Percentiles rank a stretch among this genome's conserved stretches.
These are phyloP conservation scores for Candida tunisiensis DNA, from an alignment of 1,139 yeast species.

Conservation along the genomic window DNA sequence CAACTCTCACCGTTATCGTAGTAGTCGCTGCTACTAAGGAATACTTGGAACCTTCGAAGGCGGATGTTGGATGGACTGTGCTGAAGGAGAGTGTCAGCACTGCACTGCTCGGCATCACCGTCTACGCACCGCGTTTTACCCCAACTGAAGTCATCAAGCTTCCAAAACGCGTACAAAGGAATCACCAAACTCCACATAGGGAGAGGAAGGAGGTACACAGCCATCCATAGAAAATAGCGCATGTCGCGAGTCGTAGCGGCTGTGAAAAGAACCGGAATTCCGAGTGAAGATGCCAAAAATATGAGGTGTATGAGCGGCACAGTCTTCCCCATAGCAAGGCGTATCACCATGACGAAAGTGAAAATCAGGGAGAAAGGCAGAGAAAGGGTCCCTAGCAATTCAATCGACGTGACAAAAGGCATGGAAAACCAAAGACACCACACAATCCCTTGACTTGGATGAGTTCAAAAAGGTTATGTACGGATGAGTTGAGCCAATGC, in stretches of 20 bases:
- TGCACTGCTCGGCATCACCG: constrained; percentile 32
- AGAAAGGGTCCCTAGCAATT: constrained; percentile 31
- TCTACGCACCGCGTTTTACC: constrained; percentile 74
- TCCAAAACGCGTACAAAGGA: constrained; percentile 81
- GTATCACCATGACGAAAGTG: constrained; percentile 60
- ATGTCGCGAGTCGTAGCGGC: constrained; percentile 65
- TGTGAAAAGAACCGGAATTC: constrained; percentile 69
- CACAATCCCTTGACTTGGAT: constrained; percentile 17
- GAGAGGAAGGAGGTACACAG: constrained; percentile 57
- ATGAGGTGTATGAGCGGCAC: constrained; percentile 55
- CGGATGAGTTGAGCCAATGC: constrained; percentile 22
- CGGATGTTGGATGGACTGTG: too few relatives aligned
- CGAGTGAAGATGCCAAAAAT: constrained; percentile 60
- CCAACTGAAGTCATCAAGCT: constrained; percentile 92
- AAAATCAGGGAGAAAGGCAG: constrained; percentile 77
- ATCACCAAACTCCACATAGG: constrained; percentile 87
- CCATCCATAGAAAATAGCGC: constrained; percentile 61
- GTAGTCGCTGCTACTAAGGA: too few relatives aligned
- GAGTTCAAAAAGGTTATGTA: constrained; percentile 19
- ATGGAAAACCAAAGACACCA: constrained; percentile 22
- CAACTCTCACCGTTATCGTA: too few relatives aligned
- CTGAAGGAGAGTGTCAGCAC: too few relatives aligned
- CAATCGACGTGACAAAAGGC: constrained; percentile 20
- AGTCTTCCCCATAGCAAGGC: constrained; percentile 60
- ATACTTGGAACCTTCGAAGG: too few relatives aligned